Percentiles rank a stretch among this genome's conserved stretches.
Evolutionary conservation across 139 green algal species (phyloP).

Genomic region (Tetradesmus lagerheimii): DNA sequence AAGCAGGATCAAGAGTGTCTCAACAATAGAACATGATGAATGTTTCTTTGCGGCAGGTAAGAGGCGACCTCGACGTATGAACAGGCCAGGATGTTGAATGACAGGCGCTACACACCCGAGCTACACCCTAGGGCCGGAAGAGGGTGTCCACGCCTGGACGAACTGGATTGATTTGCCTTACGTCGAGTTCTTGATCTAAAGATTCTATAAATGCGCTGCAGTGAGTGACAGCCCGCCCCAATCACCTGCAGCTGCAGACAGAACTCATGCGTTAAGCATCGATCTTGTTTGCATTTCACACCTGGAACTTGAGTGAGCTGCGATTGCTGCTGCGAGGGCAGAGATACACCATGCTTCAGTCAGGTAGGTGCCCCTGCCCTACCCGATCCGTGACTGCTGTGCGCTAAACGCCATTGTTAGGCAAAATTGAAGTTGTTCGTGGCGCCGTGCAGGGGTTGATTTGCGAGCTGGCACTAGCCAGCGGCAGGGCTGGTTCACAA

Average conservation of each 20-base stretch:
- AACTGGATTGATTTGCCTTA: neutral
- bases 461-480: neutral
- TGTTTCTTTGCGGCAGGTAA: neutral
- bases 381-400: neutral
- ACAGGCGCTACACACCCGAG: neutral
- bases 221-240: neutral
- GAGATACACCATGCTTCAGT: neutral
- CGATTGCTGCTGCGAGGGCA: neutral
- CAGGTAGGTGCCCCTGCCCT: neutral
- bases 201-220: neutral
- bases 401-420: neutral
- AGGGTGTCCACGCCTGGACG: neutral
- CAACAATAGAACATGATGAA: neutral
- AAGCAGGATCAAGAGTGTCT: neutral
- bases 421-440: neutral
- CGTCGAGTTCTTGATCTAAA: neutral
- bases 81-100: neutral
- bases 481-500: slow-evolving; percentile 16
- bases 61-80: neutral
- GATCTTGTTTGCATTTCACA: neutral
- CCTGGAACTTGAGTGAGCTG: neutral
- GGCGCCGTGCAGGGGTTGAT: neutral
- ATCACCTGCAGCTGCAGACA: neutral
- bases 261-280: neutral
- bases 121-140: neutral